Percentiles rank a stretch among this genome's conserved stretches.
These are phyloP conservation scores for Xylaria palmicola DNA, from an alignment of 495 filamentous ascomycete genomes.

Conservation along the genomic window DNA sequence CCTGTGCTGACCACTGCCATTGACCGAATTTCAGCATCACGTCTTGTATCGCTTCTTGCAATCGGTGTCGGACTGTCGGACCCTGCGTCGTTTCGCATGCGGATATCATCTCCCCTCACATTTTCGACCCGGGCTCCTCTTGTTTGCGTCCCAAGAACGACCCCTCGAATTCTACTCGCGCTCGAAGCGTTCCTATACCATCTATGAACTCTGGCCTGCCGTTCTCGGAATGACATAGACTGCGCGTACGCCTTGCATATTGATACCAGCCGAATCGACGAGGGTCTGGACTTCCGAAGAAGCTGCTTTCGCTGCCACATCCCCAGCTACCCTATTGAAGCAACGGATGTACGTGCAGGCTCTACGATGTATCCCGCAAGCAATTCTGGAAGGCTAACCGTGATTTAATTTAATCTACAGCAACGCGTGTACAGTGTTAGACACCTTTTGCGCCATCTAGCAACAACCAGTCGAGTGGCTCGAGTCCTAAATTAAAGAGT, in stretches of 20 bases:
- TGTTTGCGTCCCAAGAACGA: background rate
- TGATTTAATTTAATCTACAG: background rate
- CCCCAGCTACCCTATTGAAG: background rate
- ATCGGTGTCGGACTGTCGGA: background rate
- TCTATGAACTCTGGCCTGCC: background rate
- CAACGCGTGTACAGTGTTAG: background rate
- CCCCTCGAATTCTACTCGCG: background rate
- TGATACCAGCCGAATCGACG: no score
- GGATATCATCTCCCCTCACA: background rate
- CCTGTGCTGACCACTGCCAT: background rate
- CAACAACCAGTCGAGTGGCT: background rate
- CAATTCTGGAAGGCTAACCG: background rate
- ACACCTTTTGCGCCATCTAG: background rate
- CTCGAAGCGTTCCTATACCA: constrained; percentile 4
- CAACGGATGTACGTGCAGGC: background rate
- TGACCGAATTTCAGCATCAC: background rate
- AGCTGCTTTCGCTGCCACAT: no score
- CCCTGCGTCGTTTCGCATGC: background rate
- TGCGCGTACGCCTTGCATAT: background rate
- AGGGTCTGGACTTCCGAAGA: no score
- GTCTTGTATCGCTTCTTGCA: background rate
- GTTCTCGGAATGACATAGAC: background rate
- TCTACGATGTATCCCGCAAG: background rate
- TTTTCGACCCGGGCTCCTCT: background rate
- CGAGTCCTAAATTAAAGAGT: background rate